phyloP scores from a whole-genome alignment of 1,284 basidiomycete species.

The Ceraceosorus guamensis region DNA sequence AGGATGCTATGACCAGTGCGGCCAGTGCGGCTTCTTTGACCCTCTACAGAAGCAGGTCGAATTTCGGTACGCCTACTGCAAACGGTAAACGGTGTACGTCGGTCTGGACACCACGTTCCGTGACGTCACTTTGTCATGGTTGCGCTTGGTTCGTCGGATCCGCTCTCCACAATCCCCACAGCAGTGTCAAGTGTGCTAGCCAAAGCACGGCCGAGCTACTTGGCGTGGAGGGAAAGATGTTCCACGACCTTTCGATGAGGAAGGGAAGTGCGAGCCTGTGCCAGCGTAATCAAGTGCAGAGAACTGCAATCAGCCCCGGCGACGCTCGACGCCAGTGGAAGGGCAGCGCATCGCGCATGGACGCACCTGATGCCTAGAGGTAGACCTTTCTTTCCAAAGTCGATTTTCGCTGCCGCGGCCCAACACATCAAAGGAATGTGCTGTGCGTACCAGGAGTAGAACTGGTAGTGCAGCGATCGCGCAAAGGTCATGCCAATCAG shows the following conservation, averaged over 20 bases:
- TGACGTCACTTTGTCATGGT: no score
- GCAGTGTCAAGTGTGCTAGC: neutral
- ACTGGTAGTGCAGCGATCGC: slow-evolving; percentile 95
- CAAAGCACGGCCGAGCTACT: slow-evolving; percentile 6
- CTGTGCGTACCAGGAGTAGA: slow-evolving; percentile 95
- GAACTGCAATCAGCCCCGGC: neutral
- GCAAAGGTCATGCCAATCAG: slow-evolving; percentile 85
- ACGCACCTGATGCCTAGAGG: slow-evolving; percentile 19
- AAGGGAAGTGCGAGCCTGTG: slow-evolving; percentile 10
- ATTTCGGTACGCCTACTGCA: no score
- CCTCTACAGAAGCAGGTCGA: no score
- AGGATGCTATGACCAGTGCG: no score
- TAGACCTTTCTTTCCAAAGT: slow-evolving; percentile 49
- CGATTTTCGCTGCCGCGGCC: no score
- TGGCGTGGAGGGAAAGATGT: slow-evolving; percentile 15
- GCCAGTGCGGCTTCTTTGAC: no score
- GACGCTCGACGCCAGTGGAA: neutral
- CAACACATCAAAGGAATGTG: slow-evolving; percentile 70
- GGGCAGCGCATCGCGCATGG: neutral
- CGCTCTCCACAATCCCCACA: slow-evolving; percentile 1
- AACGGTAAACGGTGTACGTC: no score
- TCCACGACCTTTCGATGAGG: slow-evolving; percentile 14
- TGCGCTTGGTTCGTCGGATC: no score
- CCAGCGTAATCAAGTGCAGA: neutral
- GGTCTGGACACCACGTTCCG: no score